Conservation (phyloP, 495 filamentous ascomycete genomes). For the Penicillium macrosclerotiorum region DNA sequence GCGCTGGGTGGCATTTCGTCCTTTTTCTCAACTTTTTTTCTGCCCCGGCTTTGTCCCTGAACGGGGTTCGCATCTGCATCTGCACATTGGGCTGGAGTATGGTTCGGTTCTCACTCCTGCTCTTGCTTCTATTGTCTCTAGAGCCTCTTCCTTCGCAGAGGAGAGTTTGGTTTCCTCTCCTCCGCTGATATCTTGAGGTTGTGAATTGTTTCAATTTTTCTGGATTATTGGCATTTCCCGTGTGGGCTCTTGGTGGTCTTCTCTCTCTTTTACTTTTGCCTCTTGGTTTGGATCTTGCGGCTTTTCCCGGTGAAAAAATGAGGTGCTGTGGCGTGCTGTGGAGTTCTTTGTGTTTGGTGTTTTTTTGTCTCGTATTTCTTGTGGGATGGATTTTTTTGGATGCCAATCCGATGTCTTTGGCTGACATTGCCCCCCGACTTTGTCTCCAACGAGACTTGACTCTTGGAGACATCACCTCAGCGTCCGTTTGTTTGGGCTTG, state of each 20-base stretch:
- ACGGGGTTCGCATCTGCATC: slow-evolving; percentile 24
- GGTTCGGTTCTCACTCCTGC: slow-evolving; percentile 1
- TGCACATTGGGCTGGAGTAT: slow-evolving; percentile 11
- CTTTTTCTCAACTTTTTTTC: slow-evolving; percentile 4
- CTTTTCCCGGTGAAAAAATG: slow-evolving; percentile 13
- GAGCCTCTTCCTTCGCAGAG: not conserved
- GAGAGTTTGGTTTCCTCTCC: too few relatives aligned
- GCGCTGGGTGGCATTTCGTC: slow-evolving; percentile 9
- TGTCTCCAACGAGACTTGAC: not conserved
- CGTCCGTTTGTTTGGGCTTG: slow-evolving; percentile 2
- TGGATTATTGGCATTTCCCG: not conserved
- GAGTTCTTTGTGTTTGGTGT: slow-evolving; percentile 4
- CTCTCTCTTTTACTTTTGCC: not conserved
- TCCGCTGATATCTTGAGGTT: too few relatives aligned
- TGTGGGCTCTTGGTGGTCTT: slow-evolving; percentile 1
- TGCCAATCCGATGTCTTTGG: not conserved
- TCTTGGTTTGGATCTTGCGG: slow-evolving; percentile 1
- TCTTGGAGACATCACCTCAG: not conserved
- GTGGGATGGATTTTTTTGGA: too few relatives aligned
- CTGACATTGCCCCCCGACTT: not conserved
- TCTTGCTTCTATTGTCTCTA: not conserved
- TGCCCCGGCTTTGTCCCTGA: not conserved
- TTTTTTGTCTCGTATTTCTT: not conserved
- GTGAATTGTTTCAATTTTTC: too few relatives aligned
- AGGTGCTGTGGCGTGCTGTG: slow-evolving; percentile 16